These are phyloP conservation scores for Nicotiana rustica DNA, from an alignment of 305 asterid genomes.

Conservation along the genomic window DNA sequence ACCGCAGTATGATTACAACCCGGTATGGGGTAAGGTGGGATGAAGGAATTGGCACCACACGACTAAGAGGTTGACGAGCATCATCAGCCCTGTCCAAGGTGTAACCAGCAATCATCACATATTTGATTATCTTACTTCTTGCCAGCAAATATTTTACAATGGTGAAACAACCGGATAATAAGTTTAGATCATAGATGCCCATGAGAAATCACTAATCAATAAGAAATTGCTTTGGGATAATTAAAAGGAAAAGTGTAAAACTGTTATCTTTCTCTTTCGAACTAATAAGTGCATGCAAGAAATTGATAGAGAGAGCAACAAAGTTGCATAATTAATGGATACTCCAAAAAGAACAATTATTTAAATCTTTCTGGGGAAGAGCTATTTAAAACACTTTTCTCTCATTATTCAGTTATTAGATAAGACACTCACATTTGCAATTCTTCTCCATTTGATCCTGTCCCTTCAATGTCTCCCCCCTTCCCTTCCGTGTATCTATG, in stretches of 20 bases:
- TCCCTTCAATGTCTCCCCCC: slow-evolving; percentile 87
- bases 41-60: slow-evolving; percentile 45
- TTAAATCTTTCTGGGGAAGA: neutral
- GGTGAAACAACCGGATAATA: neutral
- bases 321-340: neutral
- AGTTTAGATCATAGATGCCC: neutral
- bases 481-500: slow-evolving; percentile 75
- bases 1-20: slow-evolving; percentile 65
- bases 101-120: neutral
- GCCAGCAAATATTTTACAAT: neutral
- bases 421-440: slow-evolving; percentile 66
- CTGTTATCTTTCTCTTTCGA: neutral
- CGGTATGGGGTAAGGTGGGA: slow-evolving; percentile 50
- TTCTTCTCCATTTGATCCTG: slow-evolving; percentile 92
- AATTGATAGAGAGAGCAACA: neutral
- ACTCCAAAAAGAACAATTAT: neutral
- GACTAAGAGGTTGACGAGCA: slow-evolving; percentile 49
- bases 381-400: neutral
- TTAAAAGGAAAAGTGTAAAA: neutral
- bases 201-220: neutral
- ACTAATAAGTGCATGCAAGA: neutral
- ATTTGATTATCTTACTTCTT: neutral
- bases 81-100: slow-evolving; percentile 42
- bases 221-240: neutral
- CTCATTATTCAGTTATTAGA: neutral